Base-by-base conservation (phyloP, 768 basidiomycete species). In the Candolleomyces aberdarensis region DNA sequence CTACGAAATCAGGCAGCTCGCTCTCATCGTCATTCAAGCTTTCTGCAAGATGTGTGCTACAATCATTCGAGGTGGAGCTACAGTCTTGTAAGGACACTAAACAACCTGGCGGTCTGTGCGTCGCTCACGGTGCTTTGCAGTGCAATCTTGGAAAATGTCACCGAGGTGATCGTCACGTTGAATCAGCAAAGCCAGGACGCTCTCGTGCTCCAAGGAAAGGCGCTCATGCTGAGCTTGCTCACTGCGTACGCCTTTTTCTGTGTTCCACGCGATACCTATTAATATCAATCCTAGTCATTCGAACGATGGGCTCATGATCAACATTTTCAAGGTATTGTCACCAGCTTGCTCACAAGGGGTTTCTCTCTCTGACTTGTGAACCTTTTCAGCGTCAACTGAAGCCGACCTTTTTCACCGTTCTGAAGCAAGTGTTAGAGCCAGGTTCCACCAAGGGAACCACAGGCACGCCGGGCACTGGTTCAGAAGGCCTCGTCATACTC, bases 1-100 rank as follows among this genome's bases (percentile, higher is more conserved):
- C 66, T 85, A 88, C 56, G 90, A 92, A 65, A 65, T 89, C 31
- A 84, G 87, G 8, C 87, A 89, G 63, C 72, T 91, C 8, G 79
- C 84, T 17, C 69, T 92, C 49, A 84, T 87, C 3, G 78, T 81
- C 9, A 77, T 80, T 19, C 86, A 87, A 60, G 81, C 84, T 4
- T 87, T 85, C 62, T 80, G 90, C 61, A 86, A 83, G 63, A 75
- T 80, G 62, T 89, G 85, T 75, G 79, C 83, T 39, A 70, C 74
- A 8, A 74, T 84, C 41, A 55, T 78, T 83, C 58, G 82, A 84
- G 26, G 75, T 78, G 53, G 53, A 17, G 9, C 36, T 6, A 55
- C 53, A 39, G 53, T 44, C 75, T 85, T 60, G 71, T 89, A 17
- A 78, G 81, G 5, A 49, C 13, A 13, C 13, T 49, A 22, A 15